Percentiles rank a stretch among this genome's conserved stretches.
These are phyloP conservation scores for Fusarium transvaalense DNA, from an alignment of 2,329 filamentous ascomycete species.

Conservation along the genomic window DNA sequence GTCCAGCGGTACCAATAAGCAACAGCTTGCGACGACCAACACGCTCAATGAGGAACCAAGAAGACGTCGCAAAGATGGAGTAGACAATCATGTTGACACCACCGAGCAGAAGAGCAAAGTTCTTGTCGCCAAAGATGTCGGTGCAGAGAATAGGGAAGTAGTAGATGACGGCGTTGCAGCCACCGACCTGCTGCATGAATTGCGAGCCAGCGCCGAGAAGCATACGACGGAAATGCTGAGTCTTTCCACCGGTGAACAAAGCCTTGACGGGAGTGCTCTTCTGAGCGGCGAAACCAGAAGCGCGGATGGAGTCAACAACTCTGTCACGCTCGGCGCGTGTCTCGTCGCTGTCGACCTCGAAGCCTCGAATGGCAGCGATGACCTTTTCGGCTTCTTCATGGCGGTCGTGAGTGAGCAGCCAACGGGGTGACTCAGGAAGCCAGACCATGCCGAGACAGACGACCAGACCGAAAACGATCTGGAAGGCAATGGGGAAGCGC, in stretches of 20 bases:
- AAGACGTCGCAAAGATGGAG: constrained; percentile 66
- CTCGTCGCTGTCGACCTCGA: constrained; percentile 65
- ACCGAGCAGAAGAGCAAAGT: constrained; percentile 64
- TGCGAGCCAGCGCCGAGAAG: constrained; percentile 70
- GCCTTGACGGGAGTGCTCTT: constrained; percentile 64
- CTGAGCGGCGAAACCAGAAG: constrained; percentile 60
- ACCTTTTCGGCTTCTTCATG: constrained; percentile 56
- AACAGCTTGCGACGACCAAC: constrained; percentile 62
- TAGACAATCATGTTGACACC: constrained; percentile 67
- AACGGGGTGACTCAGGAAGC: constrained; percentile 62
- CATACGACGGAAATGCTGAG: constrained; percentile 75
- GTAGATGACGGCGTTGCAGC: constrained; percentile 71
- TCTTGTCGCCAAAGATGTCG: constrained; percentile 49
- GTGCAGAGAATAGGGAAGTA: constrained; percentile 72
- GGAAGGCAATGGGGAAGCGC: constrained; percentile 66
- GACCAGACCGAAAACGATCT: constrained; percentile 57
- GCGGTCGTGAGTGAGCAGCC: constrained; percentile 62
- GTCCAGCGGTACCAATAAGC: constrained; percentile 59
- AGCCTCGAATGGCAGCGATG: constrained; percentile 51
- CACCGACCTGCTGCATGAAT: constrained; percentile 72
- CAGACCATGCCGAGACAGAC: constrained; percentile 59
- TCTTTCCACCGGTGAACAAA: constrained; percentile 72
- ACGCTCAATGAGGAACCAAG: constrained; percentile 66
- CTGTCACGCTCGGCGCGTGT: constrained; percentile 70
- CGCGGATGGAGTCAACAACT: constrained; percentile 63